Base-by-base conservation (phyloP, 768 basidiomycete species). In the Boletellus ananas region DNA sequence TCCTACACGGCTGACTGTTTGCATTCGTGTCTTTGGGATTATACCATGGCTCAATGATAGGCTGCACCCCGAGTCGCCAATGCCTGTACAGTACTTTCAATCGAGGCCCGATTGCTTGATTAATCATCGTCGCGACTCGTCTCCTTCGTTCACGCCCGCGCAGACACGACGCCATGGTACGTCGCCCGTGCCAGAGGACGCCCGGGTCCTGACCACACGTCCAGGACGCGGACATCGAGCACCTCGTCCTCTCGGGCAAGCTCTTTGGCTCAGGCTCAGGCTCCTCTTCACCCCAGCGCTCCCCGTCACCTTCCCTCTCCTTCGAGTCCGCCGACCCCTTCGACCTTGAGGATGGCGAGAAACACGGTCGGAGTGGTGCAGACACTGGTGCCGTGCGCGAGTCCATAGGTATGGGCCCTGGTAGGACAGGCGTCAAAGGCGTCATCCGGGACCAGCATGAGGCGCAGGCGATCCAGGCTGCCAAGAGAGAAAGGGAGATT, bases 341-440 rank as follows among this genome's bases (percentile, higher is more conserved):
- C 4, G 78, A 79, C 45, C 68, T 71, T 31, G 76, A 29, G 29
- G 29, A 78, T 55, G 76, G 79, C 47, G 79, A 82, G 45, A 76
- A 74, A 25, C 56, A 64, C 70, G 45, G 74, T 73, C 74, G 34
- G 74, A 79, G 55, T 50, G 71, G 68, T 40, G 59, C 75, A 46
- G 65, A 71, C 58, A 50, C 67, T 4, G 45, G 36, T 4, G 17
- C 49, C 23, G 44, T 56, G 11, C 54, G 72, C 42, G 80, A 85
- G 47, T 83, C 84, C 12, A 89, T 91, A 43, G 88, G 90, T 9
- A 87, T 91, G 85, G 87, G 85, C 4, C 87, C 87, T 10, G 90
- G 90, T 4, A 76, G 90, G 23, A 93, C 90, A 6, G 90, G 90
- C 18, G 90, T 92, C 41, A 93, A 93, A 58, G 90, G 90, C 21